phyloP scores from a whole-genome alignment of 2,329 filamentous ascomycete genomes.

The Trichoderma sp. region DNA sequence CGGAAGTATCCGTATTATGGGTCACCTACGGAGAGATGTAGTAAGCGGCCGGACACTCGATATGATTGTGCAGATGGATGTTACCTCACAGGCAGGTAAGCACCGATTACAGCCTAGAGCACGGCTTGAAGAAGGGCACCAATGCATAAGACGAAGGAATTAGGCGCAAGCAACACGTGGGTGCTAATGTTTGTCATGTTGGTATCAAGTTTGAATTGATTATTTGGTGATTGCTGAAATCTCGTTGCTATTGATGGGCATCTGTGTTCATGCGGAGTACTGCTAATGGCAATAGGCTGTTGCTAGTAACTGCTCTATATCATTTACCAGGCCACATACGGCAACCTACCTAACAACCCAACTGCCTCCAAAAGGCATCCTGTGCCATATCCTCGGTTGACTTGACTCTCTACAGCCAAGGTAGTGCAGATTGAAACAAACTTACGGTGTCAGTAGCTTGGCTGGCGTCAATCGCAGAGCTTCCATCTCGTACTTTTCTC shows the following conservation, averaged over 20 bases:
- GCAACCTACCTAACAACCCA: conserved; percentile 9
- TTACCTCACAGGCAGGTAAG: background rate
- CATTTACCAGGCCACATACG: background rate
- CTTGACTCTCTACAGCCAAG: background rate
- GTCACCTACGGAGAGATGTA: background rate
- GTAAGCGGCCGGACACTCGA: background rate
- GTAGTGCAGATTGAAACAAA: background rate
- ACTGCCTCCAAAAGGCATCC: background rate
- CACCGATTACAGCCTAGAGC: background rate
- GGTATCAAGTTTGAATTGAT: background rate
- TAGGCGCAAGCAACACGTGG: background rate
- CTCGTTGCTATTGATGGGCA: background rate
- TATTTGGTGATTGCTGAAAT: background rate
- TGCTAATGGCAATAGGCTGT: background rate
- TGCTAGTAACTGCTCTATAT: background rate
- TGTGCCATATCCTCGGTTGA: background rate
- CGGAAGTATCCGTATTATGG: background rate
- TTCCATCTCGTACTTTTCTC: conserved; percentile 8
- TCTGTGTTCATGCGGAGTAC: background rate
- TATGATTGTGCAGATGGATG: background rate
- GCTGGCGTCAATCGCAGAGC: background rate
- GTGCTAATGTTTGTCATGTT: background rate
- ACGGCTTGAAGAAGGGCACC: background rate
- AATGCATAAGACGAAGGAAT: background rate
- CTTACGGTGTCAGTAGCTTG: background rate